A percentile compares a stretch with the other conserved stretches of the same genome.
Conservation (phyloP, 306 rosid genomes). For the Sphenostylis stenocarpa region DNA sequence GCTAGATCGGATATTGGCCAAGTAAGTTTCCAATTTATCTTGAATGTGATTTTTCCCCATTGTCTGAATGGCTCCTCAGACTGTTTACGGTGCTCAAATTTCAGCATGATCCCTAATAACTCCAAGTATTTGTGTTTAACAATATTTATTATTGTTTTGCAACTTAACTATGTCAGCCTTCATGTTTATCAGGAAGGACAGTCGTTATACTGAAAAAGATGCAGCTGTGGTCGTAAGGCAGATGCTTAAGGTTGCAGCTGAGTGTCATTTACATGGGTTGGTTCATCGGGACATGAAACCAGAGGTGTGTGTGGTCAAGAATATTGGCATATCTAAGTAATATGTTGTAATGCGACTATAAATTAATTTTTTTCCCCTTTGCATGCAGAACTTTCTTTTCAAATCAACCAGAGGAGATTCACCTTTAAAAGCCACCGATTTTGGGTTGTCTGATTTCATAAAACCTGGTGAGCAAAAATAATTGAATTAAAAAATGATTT, state of each 20-base stretch:
- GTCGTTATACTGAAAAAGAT: conserved; percentile 93
- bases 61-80: conserved; percentile 6
- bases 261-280: conserved; percentile 98
- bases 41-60: conserved; percentile 6
- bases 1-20: conserved; percentile 90
- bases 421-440: conserved; percentile 88
- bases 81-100: conserved; percentile 10
- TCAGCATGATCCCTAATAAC: conserved; percentile 1
- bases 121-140: conserved; percentile 18
- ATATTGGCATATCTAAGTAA: conserved; percentile 14
- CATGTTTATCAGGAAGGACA: conserved; percentile 76
- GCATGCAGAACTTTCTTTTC: conserved; percentile 85
- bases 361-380: conserved; percentile 32
- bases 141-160: background rate
- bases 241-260: conserved; percentile 98
- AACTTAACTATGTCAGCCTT: conserved; percentile 33
- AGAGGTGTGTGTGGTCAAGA: conserved; percentile 69
- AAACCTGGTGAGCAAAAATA: conserved; percentile 69
- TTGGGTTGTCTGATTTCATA: conserved; percentile 97
- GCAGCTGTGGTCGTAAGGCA: conserved; percentile 96
- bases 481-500: background rate
- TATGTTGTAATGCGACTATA: conserved; percentile 16
- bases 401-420: conserved; percentile 76
- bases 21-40: conserved; percentile 57
- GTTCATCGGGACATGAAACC: conserved; percentile 99